phyloP scores from a whole-genome alignment of 176 grass and related monocot genomes.

The maize (Zea mays) region DNA sequence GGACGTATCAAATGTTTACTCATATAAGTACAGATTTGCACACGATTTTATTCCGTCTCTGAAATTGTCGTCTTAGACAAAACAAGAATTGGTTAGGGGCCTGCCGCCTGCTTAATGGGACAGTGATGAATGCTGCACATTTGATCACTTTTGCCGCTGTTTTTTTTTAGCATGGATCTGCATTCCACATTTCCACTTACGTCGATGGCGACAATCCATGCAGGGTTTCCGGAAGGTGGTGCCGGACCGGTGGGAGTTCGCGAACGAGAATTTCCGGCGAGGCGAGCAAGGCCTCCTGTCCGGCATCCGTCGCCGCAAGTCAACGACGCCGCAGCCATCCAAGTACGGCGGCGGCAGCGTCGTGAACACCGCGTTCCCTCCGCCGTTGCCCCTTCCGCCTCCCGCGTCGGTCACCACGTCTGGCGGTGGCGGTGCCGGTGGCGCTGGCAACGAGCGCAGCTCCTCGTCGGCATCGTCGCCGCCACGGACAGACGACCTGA shows the following conservation, averaged over 20 bases:
- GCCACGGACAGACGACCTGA: conserved; percentile 36
- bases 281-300: conserved; percentile 61
- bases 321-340: conserved; percentile 20
- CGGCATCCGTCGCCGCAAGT: conserved; percentile 63
- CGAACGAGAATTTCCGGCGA: conserved; percentile 80
- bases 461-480: conserved; percentile 59
- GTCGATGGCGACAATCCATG: not conserved
- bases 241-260: conserved; percentile 87
- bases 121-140: not conserved
- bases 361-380: conserved; percentile 37
- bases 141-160: not conserved
- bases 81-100: not conserved
- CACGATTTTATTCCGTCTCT: too few relatives aligned
- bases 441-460: conserved; percentile 41
- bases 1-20: too few relatives aligned
- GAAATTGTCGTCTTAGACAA: too few relatives aligned
- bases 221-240: conserved; percentile 94
- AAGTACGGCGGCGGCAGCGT: conserved; percentile 24
- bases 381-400: conserved; percentile 22
- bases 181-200: not conserved
- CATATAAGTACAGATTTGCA: too few relatives aligned
- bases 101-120: not conserved
- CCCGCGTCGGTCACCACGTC: conserved; percentile 39
- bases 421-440: not conserved
- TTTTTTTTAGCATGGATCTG: too few relatives aligned